Evolutionary conservation across 805 yeast genomes (phyloP), one percentile per base, ranked within the genome.

Genomic region (Starmerella stigmatis): DNA sequence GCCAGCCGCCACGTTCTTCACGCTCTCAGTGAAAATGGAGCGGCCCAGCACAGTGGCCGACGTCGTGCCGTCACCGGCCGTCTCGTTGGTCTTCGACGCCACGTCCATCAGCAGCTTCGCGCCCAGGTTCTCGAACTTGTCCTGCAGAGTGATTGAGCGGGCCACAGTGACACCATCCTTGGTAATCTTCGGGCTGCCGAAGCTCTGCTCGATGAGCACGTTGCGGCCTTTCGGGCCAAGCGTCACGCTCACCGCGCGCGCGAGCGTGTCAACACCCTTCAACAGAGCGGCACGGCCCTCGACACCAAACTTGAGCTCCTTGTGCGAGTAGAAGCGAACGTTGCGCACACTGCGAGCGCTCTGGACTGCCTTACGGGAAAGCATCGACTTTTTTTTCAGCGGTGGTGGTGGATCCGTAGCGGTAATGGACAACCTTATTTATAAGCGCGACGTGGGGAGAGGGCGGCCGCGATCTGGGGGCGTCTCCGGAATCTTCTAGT

Each of bases 151-250:
- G 59, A 89, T 78, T 45, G 94, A 79, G 61, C 74, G 77, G 51
- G 98, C 98, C 49, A 89, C 96, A 38, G 97, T 86, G 43, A 86
- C 96, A 76, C 98, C 98, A 65, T 89, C 98, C 72, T 89, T 89
- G 68, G 98, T 89, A 74, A 89, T 89, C 73, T 89, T 89, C 58
- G 98, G 98, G 43, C 94, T 76, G 55, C 96, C 96, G 57, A 85
- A 92, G 52, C 85, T 81, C 71, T 92, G 98, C 71, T 89, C 97
- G 63, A 92, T 88, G 57, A 89, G 74, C 30, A 86, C 98, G 60
- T 86, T 89, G 68, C 98, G 81, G 61, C 98, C 98, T 67, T 88
- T 88, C 59, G 98, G 98, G 43, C 98, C 98, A 51, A 89, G 72
- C 30, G 98, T 92, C 43, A 94, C 94, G 29, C 94, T 79, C 41